These are phyloP conservation scores for Populus davidiana DNA, from an alignment of 345 rosid species.

Conservation along the genomic window DNA sequence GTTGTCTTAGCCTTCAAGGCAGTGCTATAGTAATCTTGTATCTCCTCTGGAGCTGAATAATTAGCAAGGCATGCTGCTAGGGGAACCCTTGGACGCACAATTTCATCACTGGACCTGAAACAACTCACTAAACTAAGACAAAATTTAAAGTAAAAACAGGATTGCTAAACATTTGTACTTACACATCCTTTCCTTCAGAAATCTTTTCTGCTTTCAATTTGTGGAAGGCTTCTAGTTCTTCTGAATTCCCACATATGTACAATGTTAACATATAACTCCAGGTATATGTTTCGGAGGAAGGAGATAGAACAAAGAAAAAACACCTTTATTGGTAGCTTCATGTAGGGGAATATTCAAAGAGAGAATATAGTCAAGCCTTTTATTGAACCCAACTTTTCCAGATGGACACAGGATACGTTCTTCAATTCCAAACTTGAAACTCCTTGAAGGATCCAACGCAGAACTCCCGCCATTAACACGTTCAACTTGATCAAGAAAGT, in stretches of 20 bases:
- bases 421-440: slow-evolving; percentile 97
- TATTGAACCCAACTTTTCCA: slow-evolving; percentile 86
- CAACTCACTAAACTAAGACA: slow-evolving; percentile 27
- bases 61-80: slow-evolving; percentile 86
- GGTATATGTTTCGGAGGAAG: slow-evolving; percentile 13
- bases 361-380: slow-evolving; percentile 86
- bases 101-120: slow-evolving; percentile 66
- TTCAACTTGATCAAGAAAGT: slow-evolving; percentile 91
- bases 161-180: slow-evolving; percentile 31
- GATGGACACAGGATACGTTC: slow-evolving; percentile 85
- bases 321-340: slow-evolving; percentile 87
- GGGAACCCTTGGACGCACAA: slow-evolving; percentile 95
- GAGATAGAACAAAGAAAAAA: slow-evolving; percentile 2
- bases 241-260: slow-evolving; percentile 47
- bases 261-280: neutral
- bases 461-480: slow-evolving; percentile 57
- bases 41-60: slow-evolving; percentile 79
- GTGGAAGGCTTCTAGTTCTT: slow-evolving; percentile 64
- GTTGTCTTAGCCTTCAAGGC: slow-evolving; percentile 87
- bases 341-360: slow-evolving; percentile 89
- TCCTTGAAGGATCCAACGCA: slow-evolving; percentile 74
- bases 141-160: slow-evolving; percentile 9
- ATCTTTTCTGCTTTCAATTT: slow-evolving; percentile 63
- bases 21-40: slow-evolving; percentile 81
- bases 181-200: slow-evolving; percentile 73